phyloP scores from a whole-genome alignment of 75 land plant species.

The Cupressus sempervirens region DNA sequence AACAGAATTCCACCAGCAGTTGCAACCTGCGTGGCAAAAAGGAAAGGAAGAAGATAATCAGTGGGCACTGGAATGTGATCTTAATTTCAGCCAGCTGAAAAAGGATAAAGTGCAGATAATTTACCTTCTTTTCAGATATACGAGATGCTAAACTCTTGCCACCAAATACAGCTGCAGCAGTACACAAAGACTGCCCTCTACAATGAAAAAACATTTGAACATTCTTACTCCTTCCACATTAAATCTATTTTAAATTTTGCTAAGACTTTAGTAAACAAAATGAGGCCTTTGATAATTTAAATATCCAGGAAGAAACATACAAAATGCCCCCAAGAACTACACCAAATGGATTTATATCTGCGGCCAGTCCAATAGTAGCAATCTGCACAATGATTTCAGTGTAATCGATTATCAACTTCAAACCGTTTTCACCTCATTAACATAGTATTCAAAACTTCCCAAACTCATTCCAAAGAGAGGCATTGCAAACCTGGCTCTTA shows the following conservation, averaged over 20 bases:
- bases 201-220: slow-evolving; percentile 5
- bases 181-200: slow-evolving; percentile 83
- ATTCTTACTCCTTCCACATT: slow-evolving; percentile 1
- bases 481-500: slow-evolving; percentile 80
- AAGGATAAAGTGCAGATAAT: background rate
- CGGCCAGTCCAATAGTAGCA: slow-evolving; percentile 91
- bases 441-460: background rate
- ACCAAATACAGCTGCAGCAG: slow-evolving; percentile 83
- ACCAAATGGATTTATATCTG: slow-evolving; percentile 89
- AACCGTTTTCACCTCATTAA: background rate
- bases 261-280: background rate
- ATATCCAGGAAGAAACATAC: slow-evolving; percentile 39
- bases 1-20: slow-evolving; percentile 71
- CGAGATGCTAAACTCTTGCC: slow-evolving; percentile 85
- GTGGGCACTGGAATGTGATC: too few relatives aligned
- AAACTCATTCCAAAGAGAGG: background rate
- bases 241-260: slow-evolving; percentile 3
- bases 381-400: slow-evolving; percentile 40
- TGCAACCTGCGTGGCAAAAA: slow-evolving; percentile 48
- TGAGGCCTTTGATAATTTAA: background rate
- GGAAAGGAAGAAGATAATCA: background rate
- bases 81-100: background rate
- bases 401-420: background rate
- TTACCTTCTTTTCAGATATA: slow-evolving; percentile 84
- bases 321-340: slow-evolving; percentile 94